phyloP scores from a whole-genome alignment of 768 basidiomycete species.

The Zangia roseola region DNA sequence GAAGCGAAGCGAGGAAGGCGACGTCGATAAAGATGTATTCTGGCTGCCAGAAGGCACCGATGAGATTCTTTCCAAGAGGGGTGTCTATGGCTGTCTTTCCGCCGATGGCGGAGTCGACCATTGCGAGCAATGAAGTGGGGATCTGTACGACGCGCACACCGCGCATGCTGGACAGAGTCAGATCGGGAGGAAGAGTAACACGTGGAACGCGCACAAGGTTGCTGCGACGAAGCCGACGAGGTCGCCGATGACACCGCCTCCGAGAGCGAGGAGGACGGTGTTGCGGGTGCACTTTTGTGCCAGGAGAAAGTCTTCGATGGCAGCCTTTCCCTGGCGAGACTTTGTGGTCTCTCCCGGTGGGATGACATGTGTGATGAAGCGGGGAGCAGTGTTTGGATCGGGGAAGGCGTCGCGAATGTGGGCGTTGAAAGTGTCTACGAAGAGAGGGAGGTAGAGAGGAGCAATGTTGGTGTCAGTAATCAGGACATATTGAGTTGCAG shows the following conservation, averaged over 20 bases:
- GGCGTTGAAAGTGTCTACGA: slow-evolving; percentile 62
- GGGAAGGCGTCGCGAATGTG: slow-evolving; percentile 29
- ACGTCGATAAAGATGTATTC: slow-evolving; percentile 97
- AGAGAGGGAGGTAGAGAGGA: slow-evolving; percentile 66
- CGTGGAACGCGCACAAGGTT: slow-evolving; percentile 71
- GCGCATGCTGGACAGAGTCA: slow-evolving; percentile 73
- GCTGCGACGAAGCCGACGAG: slow-evolving; percentile 95
- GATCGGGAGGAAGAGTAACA: background rate
- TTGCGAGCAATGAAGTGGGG: slow-evolving; percentile 93
- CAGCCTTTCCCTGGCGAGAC: slow-evolving; percentile 86
- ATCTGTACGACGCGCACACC: slow-evolving; percentile 95
- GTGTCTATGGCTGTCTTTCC: slow-evolving; percentile 99
- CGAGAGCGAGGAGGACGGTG: slow-evolving; percentile 89
- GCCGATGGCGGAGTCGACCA: slow-evolving; percentile 98
- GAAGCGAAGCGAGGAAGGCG: slow-evolving; percentile 92
- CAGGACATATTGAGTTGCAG: slow-evolving; percentile 86
- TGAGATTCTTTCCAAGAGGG: slow-evolving; percentile 95
- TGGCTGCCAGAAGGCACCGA: slow-evolving; percentile 99
- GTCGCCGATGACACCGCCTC: slow-evolving; percentile 97
- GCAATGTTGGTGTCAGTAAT: slow-evolving; percentile 93
- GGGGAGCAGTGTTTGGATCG: slow-evolving; percentile 37
- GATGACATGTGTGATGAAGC: slow-evolving; percentile 78
- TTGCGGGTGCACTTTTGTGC: slow-evolving; percentile 88
- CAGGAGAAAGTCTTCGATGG: slow-evolving; percentile 91
- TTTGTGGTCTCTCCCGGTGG: slow-evolving; percentile 93